Evolutionary conservation across 2,329 filamentous ascomycete species (phyloP), one percentile per base, ranked within the genome.

Genomic region (Mycosphaerella sp.): DNA sequence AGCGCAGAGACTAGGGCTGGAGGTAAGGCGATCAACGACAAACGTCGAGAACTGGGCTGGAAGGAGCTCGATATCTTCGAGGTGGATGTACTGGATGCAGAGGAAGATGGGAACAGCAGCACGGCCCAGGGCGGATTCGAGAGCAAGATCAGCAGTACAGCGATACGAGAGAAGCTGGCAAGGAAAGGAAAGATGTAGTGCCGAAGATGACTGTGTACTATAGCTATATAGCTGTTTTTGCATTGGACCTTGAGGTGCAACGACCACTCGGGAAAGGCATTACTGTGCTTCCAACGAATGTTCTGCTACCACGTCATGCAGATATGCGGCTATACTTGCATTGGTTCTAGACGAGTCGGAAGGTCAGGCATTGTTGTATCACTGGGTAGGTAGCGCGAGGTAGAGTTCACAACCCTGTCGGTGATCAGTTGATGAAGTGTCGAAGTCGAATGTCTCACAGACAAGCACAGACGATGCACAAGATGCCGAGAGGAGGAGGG

Each of bases 111-210:
- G 39, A 68, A 72, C 8, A 55, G 54, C 7, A 51, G 54, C 26
- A 69, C 72, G 42, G 69, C 73, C 10, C 65, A 63, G 45, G 80
- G 83, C 53, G 78, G 80, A 60, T 95, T 95, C 71, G 81, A 84
- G 26, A 80, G 81, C 57, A 97, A 96, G 74, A 87, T 96, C 62
- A 95, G 90, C 75, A 96, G 91, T 72, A 95, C 91, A 0, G 86
- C 86, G 54, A 95, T 95, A 39, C 59, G 69, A 23, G 65, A 66
- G 52, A 69, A 67, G 58, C 42, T 69, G 23, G 62, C 60, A 36
- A 62, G 55, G 47, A 62, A 51, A 40, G 61, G 55, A 3, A 57
- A 58, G 50, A 58, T 59, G 50, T 53, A 53, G n/a, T 40, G 26
- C 26, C 26, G 26, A 29, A 29, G 5, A 7, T 29, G 26, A 6